Evolutionary conservation across 257 asterid species (phyloP), one percentile per base, ranked within the genome.

Genomic region (Solanum piurae): DNA sequence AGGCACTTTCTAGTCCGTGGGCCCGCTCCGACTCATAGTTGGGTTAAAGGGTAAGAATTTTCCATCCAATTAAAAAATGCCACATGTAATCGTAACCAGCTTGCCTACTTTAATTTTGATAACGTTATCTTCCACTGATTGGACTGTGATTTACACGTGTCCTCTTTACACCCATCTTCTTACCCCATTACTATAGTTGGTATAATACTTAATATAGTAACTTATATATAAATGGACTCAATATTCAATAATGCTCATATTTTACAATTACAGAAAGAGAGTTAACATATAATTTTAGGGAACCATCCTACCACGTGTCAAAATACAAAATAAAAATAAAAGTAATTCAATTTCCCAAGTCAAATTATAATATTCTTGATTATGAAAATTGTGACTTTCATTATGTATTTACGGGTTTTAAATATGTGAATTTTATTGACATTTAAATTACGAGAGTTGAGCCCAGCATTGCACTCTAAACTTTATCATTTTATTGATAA

Each of bases 71-170:
- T 9, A 49, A 3, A 49, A 10, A 5, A 2, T 9, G 85, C 66
- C 95, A 92, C 93, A 93, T 92, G 83, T 13, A 8, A 6, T 11
- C 9, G 58, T 9, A 74, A 88, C 91, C 90, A 87, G 87, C 85
- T 66, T 29, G 2, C 46, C 86, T 88, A 83, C 90, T 75, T 83
- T 62, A 42, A 79, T 88, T 89, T 85, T 38, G 87, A 94, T 94
- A 92, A 92, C 93, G 94, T 89, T 94, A 91, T 93, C 96, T 69
- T 90, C 85, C 89, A 83, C 75, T 89, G 89, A 91, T 89, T 90
- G 89, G 92, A 86, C 44, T 79, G 36, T 84, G 25, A 31, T 66
- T 72, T 33, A 89, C 94, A 92, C 94, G 95, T 94, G 93, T 92
- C 90, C 31, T n/a, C 9, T 10, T 5, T 44, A 60, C n/a, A 25